Evolutionary conservation across 257 asterid genomes (phyloP), one percentile per base, ranked within the genome.

Genomic region (Nicotiana noctiflora): DNA sequence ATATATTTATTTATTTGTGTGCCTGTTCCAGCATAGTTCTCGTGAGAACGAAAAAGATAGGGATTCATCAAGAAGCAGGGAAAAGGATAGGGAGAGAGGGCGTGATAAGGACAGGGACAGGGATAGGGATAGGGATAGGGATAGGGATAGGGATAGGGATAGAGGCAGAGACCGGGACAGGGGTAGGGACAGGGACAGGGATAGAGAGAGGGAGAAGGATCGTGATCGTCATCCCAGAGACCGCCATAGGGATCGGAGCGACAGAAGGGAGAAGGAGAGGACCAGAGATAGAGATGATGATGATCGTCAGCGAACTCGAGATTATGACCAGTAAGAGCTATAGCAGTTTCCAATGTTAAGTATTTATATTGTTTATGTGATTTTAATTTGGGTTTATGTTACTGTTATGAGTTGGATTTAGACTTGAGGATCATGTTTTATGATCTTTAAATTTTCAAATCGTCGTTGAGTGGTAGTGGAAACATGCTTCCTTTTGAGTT

Each of bases 231-330:
- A 87, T 85, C 96, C 86, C 60, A 85, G 92, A 31, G 97, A 90
- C 67, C 93, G 91, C 79, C 90, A 88, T 80, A 88, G 92, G 79
- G 98, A 95, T 78, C 89, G 89, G 2, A 83, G 92, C 84, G 97
- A 89, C 64, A 90, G 90, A 84, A 93, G 85, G 80, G 90, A 87
- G n/a, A 81, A 91, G 83, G 97, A 89, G 81, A 91, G 92, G 86
- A 90, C 96, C 51, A 89, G 90, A 86, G 97, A 90, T 62, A 86
- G 86, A 84, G 96, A 87, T 78, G 94, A 86, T 49, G 98, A 90
- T 70, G 92, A 88, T 85, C 83, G 85, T 80, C 77, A 82, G 81
- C 88, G 85, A 88, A 84, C 85, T 87, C 95, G 97, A 79, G 97
- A 91, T 83, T 83, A 57, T 81, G 98, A 93, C 76, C 88, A 93